A percentile compares a stretch with the other conserved stretches of the same genome.
phyloP scores from a whole-genome alignment of 225 moss, liverwort and hornwort species.

The Physcomitrium patens region DNA sequence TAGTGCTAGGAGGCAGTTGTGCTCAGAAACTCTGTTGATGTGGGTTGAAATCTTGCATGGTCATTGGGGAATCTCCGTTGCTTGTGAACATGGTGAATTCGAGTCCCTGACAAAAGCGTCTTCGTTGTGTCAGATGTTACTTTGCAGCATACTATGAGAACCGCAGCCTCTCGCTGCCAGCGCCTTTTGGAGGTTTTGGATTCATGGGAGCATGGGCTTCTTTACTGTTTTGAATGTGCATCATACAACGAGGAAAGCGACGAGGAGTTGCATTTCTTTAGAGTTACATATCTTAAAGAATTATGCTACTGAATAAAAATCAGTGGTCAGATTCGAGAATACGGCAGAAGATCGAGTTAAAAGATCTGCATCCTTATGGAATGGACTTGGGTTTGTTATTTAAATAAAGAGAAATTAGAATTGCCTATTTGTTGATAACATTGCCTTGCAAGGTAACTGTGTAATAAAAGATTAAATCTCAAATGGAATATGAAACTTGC shows the following conservation, averaged over 20 bases:
- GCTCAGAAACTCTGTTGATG: background rate
- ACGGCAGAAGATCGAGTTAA: background rate
- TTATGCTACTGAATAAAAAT: background rate
- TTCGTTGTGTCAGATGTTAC: conserved; percentile 71
- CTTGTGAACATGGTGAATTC: background rate
- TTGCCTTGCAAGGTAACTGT: background rate
- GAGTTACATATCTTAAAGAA: background rate
- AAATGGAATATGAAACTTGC: background rate
- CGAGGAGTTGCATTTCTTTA: background rate
- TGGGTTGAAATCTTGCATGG: background rate
- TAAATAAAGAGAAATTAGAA: background rate
- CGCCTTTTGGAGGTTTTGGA: conserved; percentile 89
- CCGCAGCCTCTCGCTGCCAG: conserved; percentile 66
- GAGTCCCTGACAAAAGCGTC: conserved; percentile 10
- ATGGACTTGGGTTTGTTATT: background rate
- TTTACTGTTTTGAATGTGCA: conserved; percentile 62
- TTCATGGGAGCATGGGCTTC: conserved; percentile 84
- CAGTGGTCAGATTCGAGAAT: background rate
- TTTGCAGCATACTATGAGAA: conserved; percentile 71
- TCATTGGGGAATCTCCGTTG: background rate
- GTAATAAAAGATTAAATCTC: conserved; percentile 6
- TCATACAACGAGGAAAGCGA: background rate
- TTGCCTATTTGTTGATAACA: background rate
- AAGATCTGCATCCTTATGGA: background rate
- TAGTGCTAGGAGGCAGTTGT: background rate